Evolutionary conservation across 2,329 filamentous ascomycete species (phyloP).

Genomic region (Rutstroemia sp.): DNA sequence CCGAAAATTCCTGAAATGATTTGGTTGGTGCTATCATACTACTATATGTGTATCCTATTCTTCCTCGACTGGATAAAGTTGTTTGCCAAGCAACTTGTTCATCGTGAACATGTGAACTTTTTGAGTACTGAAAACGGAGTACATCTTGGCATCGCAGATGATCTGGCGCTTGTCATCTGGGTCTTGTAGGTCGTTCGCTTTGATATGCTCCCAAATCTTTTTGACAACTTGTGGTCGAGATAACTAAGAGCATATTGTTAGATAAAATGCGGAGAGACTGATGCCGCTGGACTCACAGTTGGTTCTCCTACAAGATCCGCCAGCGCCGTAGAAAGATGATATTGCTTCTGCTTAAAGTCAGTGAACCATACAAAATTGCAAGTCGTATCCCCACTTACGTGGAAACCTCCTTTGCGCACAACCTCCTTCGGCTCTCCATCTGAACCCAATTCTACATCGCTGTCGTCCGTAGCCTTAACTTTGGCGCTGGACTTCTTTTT

Average conservation of each 20-base stretch:
- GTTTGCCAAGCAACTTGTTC: constrained; percentile 91
- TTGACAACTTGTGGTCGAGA: constrained; percentile 95
- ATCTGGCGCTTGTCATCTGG: constrained; percentile 89
- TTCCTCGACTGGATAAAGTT: constrained; percentile 81
- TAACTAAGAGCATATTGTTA: constrained; percentile 45
- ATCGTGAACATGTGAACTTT: constrained; percentile 98
- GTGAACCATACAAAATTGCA: background rate
- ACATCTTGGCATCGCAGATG: constrained; percentile 83
- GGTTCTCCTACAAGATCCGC: constrained; percentile 63
- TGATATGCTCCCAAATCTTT: constrained; percentile 93
- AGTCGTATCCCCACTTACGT: constrained; percentile 43
- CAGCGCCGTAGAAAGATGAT: constrained; percentile 64
- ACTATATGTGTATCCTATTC: constrained; percentile 2
- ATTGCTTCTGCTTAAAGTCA: constrained; percentile 50
- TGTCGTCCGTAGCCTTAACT: constrained; percentile 72
- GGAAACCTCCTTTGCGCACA: constrained; percentile 81
- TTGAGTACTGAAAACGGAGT: constrained; percentile 83
- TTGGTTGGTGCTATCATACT: background rate
- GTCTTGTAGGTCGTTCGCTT: constrained; percentile 79
- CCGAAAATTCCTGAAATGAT: background rate
- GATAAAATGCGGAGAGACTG: constrained; percentile 6
- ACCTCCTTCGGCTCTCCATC: constrained; percentile 51
- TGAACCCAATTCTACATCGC: constrained; percentile 59
- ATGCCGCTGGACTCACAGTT: constrained; percentile 42
- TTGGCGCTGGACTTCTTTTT: constrained; percentile 71